Percentiles rank a stretch among this genome's conserved stretches.
These are phyloP conservation scores for Hibiscus tridactylites DNA, from an alignment of 345 rosid genomes.

Conservation along the genomic window DNA sequence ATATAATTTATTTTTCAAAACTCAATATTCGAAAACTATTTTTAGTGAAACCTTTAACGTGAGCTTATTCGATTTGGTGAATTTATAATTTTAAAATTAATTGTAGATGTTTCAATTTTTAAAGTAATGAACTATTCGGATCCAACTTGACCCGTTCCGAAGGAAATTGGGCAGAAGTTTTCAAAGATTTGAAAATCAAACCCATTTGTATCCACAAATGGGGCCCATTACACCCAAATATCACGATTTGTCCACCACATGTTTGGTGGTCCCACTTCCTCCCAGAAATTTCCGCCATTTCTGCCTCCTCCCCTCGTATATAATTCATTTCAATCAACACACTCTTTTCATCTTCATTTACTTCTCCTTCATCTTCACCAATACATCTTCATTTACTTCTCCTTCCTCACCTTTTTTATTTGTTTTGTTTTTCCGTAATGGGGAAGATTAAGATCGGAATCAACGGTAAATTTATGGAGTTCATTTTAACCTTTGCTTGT, in stretches of 20 bases:
- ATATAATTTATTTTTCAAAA: no score
- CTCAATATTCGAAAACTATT: no score
- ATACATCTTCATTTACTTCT: background rate
- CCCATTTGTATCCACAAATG: no score
- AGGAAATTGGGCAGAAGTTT: no score
- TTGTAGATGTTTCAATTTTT: no score
- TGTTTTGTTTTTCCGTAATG: constrained; percentile 12
- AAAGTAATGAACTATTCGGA: no score
- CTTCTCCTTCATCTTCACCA: background rate
- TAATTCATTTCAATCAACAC: background rate
- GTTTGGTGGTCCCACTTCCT: background rate
- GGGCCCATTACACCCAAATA: no score
- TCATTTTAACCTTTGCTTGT: background rate
- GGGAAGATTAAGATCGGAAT: constrained; percentile 63
- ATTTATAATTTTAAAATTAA: no score
- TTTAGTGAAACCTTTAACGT: no score
- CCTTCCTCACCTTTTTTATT: background rate
- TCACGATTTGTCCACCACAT: background rate
- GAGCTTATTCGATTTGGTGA: no score
- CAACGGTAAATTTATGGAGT: constrained; percentile 27
- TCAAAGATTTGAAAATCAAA: no score
- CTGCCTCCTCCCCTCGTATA: background rate
- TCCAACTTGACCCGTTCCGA: no score
- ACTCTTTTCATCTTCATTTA: background rate
- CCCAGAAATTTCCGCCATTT: constrained; percentile 6